phyloP scores from a whole-genome alignment of 768 basidiomycete genomes.

The Psilocybe cubensis region DNA sequence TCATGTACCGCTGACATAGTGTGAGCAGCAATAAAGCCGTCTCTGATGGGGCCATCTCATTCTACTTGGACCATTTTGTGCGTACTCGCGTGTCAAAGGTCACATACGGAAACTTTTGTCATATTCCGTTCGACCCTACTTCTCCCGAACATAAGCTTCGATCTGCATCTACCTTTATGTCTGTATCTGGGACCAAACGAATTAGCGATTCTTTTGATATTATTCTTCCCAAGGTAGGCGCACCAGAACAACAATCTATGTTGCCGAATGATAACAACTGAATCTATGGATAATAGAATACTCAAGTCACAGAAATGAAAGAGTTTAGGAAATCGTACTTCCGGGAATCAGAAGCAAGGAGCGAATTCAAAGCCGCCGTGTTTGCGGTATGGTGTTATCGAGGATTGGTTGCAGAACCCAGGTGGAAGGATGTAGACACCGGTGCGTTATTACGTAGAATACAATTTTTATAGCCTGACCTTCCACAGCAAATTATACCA shows the following conservation, averaged over 20 bases:
- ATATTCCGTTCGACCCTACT: constrained; percentile 33
- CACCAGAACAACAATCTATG: not conserved
- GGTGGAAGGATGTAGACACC: constrained; percentile 32
- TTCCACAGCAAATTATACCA: constrained; percentile 28
- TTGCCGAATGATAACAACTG: not conserved
- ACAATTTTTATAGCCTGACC: not conserved
- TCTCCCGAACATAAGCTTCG: constrained; percentile 46
- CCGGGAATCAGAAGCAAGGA: constrained; percentile 26
- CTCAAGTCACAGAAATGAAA: constrained; percentile 46
- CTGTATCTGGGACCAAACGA: constrained; percentile 39
- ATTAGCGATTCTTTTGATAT: constrained; percentile 45
- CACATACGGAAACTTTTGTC: constrained; percentile 50
- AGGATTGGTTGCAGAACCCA: constrained; percentile 24
- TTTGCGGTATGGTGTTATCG: constrained; percentile 31
- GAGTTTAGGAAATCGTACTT: constrained; percentile 45
- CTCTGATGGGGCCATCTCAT: constrained; percentile 50
- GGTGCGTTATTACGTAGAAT: constrained; percentile 19
- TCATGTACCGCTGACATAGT: not conserved
- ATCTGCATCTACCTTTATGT: constrained; percentile 30
- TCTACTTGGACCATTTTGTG: constrained; percentile 52
- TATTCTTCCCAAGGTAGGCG: constrained; percentile 43
- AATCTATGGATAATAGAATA: constrained; percentile 34
- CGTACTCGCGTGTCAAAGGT: constrained; percentile 48
- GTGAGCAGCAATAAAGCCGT: constrained; percentile 46
- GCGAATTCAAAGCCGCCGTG: constrained; percentile 19